Percentiles rank a stretch among this genome's conserved stretches.
Conservation (phyloP, 805 yeast species). For the Aciculoconidium aculeatum region DNA sequence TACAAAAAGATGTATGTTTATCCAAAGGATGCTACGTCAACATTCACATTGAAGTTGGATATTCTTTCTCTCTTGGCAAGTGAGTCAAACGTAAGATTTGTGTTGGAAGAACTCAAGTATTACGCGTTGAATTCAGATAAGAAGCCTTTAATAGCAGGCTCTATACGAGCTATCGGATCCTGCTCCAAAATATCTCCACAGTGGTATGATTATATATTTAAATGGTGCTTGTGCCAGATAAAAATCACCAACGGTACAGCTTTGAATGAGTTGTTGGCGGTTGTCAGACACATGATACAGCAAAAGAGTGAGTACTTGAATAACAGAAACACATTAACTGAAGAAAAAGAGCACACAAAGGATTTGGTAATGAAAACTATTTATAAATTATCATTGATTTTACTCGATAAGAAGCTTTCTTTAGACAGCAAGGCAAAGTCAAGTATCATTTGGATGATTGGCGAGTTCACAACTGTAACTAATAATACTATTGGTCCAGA, state of each 20-base stretch:
- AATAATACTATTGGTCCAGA: slow-evolving; percentile 60
- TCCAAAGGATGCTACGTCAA: slow-evolving; percentile 46
- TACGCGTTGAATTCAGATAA: slow-evolving; percentile 32
- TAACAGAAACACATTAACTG: no score
- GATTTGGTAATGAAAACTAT: slow-evolving; percentile 49
- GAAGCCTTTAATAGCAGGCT: slow-evolving; percentile 26
- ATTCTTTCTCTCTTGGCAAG: slow-evolving; percentile 56
- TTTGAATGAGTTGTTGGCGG: slow-evolving; percentile 63
- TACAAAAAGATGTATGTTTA: slow-evolving; percentile 48
- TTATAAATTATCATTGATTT: slow-evolving; percentile 37
- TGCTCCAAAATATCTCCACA: slow-evolving; percentile 45
- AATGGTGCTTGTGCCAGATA: slow-evolving; percentile 57
- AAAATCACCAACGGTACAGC: slow-evolving; percentile 27
- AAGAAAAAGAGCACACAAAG: slow-evolving; percentile 9
- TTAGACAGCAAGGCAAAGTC: slow-evolving; percentile 57
- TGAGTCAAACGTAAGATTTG: slow-evolving; percentile 43
- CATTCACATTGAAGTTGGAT: slow-evolving; percentile 43
- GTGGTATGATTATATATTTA: slow-evolving; percentile 52
- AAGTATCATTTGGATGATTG: slow-evolving; percentile 84
- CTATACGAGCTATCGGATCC: slow-evolving; percentile 57
- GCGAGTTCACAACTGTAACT: slow-evolving; percentile 56
- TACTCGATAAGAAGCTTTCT: slow-evolving; percentile 16
- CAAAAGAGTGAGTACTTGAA: slow-evolving; percentile 24
- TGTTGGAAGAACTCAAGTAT: slow-evolving; percentile 61
- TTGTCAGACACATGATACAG: slow-evolving; percentile 68